Evolutionary conservation across 345 rosid species (phyloP).

Genomic region (Hibiscus syriacus): DNA sequence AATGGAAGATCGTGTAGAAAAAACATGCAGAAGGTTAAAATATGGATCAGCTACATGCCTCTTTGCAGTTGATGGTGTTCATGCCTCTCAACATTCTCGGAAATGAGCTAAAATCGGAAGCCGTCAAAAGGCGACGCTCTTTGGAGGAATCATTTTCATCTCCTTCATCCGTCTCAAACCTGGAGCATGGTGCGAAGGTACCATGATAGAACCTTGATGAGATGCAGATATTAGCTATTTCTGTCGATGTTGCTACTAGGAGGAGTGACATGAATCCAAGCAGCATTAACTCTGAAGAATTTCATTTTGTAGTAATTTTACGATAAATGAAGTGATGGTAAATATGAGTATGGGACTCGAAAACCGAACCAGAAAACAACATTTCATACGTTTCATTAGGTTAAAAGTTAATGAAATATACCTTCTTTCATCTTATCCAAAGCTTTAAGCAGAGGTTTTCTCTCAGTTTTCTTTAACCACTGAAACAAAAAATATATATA

Average conservation of each 20-base stretch:
- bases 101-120: constrained; percentile 24
- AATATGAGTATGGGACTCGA: constrained; percentile 1
- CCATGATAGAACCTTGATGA: constrained; percentile 73
- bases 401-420: constrained; percentile 13
- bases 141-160: constrained; percentile 34
- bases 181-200: constrained; percentile 72
- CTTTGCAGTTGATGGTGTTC: constrained; percentile 51
- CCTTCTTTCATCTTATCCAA: constrained; percentile 98
- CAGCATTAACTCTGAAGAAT: constrained; percentile 82
- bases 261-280: constrained; percentile 97
- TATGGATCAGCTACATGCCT: constrained; percentile 36
- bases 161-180: constrained; percentile 46
- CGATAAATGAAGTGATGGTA: constrained; percentile 4
- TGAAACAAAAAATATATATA: constrained; percentile 20
- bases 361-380: constrained; percentile 5
- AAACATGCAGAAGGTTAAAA: neutral
- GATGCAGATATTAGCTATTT: constrained; percentile 77
- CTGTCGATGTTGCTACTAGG: constrained; percentile 72
- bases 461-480: constrained; percentile 80
- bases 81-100: constrained; percentile 51
- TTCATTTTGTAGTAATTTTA: too few species aligned
- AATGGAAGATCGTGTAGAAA: neutral
- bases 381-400: neutral
- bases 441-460: constrained; percentile 76
- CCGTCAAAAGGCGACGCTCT: constrained; percentile 43